Evolutionary conservation across 345 rosid species (phyloP), one percentile per base, ranked within the genome.

Genomic region (Eucalyptus sp.): DNA sequence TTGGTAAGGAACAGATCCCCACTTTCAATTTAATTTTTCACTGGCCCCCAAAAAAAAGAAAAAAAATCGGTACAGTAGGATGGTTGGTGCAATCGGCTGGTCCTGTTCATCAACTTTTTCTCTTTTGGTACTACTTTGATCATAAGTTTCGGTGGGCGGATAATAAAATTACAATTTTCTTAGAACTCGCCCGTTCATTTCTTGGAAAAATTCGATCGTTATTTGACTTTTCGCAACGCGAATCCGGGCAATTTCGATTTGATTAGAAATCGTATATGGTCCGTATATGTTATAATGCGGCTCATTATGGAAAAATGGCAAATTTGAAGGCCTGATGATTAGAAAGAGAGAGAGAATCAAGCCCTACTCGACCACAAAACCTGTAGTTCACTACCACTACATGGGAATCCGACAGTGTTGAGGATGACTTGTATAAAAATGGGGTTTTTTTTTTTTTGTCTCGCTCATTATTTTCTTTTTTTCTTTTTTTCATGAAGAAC

Each of bases 381-480:
- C 76, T 88, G 89, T 88, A 84, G 87, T 85, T 87, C 89, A 84
- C 87, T 88, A 85, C 24, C 56, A 60, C 41, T 86, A 85, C 87
- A 60, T 84, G 80, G 44, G 62, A 84, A 88, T 60, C 89, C 87
- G 31, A 60, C 58, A 25, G 37, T 84, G 84, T 60, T 46, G 49
- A 11, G 15, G 8, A 76, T 76, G 48, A 2, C 14, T 13, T 12
- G 12, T 33, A 46, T 43, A 71, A 6, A 56, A 76, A 76, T 5
- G 7, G 8, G 27, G 0, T 20, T 4, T 5, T 18, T 37, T 18
- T 64, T 37, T 37, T 37, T 37, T 37, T 37, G 37, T 37, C 41
- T 2, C 27, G 20, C 8, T 71, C 41, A 5, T 12, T 76, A 37
- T 20, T 71, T 37, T 33, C 1, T n/a, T 14, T 31, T 31, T 37